Conservation (phyloP, 108 stramenopile species). For the Cyclotella baltica region DNA sequence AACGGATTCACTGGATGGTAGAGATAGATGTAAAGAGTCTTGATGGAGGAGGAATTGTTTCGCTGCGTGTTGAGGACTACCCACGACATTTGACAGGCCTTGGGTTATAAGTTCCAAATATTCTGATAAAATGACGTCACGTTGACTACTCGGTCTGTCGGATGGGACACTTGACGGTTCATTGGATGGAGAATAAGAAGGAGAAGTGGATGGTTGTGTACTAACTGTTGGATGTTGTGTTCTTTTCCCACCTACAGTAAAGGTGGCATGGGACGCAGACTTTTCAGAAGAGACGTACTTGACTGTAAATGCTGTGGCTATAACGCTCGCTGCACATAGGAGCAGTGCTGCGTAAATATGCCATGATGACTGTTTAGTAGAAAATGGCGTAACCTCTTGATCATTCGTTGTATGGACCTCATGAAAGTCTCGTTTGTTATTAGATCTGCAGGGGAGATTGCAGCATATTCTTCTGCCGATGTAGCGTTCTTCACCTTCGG, state of each 20-base stretch:
- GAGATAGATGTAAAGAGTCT: slow-evolving; percentile 34
- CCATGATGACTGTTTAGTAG: not conserved
- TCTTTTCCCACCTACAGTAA: not conserved
- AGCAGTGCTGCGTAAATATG: not conserved
- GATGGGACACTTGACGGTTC: slow-evolving; percentile 8
- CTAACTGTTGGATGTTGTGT: slow-evolving; percentile 14
- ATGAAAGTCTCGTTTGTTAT: too few relatives aligned
- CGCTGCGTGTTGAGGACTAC: slow-evolving; percentile 62
- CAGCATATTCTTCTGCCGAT: not conserved
- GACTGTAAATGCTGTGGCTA: slow-evolving; percentile 18
- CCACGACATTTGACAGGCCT: slow-evolving; percentile 31
- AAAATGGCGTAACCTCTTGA: not conserved
- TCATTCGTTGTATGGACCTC: too few relatives aligned
- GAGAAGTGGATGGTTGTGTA: slow-evolving; percentile 5
- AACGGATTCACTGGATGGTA: slow-evolving; percentile 7
- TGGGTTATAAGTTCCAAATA: slow-evolving; percentile 35
- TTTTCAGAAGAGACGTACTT: slow-evolving; percentile 12
- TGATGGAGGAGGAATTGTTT: slow-evolving; percentile 62
- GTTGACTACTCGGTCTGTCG: slow-evolving; percentile 13
- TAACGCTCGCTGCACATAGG: not conserved
- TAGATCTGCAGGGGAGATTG: not conserved
- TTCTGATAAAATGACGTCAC: slow-evolving; percentile 27
- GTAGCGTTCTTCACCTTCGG: slow-evolving; percentile 29
- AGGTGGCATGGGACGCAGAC: not conserved
- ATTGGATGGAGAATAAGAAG: not conserved